Percentiles rank a stretch among this genome's conserved stretches.
These are phyloP conservation scores for Rhizophagus clarus DNA, from an alignment of 192 early-diverging fungal genomes.

Conservation along the genomic window DNA sequence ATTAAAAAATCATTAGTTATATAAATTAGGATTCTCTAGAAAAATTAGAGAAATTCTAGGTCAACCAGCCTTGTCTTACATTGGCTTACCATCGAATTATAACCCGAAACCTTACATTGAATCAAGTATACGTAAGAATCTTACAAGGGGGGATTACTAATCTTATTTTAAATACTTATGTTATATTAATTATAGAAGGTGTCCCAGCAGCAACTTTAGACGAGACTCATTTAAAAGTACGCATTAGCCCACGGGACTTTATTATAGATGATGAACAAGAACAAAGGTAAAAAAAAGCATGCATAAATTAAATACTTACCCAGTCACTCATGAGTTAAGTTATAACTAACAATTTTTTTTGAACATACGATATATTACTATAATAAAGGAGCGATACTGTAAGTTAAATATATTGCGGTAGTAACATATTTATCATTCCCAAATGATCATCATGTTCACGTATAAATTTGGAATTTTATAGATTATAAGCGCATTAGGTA, in stretches of 20 bases:
- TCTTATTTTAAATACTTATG: not conserved
- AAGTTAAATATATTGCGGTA: too few species aligned
- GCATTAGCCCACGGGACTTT: not conserved
- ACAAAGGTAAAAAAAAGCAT: not conserved
- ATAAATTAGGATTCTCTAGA: constrained; percentile 4
- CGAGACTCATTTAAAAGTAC: not conserved
- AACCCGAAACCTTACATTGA: not conserved
- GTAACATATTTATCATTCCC: not conserved
- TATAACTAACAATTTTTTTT: not conserved
- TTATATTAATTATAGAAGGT: not conserved
- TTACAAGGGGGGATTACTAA: too few species aligned
- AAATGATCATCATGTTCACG: not conserved
- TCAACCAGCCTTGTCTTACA: not conserved
- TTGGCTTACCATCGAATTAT: not conserved
- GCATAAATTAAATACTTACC: not conserved
- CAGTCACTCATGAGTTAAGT: not conserved
- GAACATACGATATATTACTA: too few species aligned
- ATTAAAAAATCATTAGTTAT: not conserved
- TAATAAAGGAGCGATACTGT: not conserved
- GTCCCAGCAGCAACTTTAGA: not conserved
- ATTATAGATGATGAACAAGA: constrained; percentile 1
- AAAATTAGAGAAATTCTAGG: not conserved
- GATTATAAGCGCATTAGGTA: not conserved
- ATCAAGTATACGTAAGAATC: constrained; percentile 2
- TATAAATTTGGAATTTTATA: not conserved